phyloP scores from a whole-genome alignment of 169 alveolate species.

The Eimeria sp. region DNA sequence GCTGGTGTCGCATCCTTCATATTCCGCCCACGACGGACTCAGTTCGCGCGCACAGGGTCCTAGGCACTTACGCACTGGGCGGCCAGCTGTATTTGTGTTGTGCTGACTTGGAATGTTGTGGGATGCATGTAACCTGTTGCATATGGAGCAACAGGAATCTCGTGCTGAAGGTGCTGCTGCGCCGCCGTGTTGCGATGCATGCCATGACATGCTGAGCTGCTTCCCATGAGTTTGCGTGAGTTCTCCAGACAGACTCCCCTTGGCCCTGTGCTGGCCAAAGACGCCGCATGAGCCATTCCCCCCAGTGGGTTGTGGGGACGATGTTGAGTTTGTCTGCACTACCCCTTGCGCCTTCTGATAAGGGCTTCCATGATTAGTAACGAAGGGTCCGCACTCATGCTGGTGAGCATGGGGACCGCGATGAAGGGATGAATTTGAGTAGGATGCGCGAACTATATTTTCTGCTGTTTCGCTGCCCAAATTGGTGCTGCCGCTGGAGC shows the following conservation, averaged over 20 bases:
- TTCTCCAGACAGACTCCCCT: background rate
- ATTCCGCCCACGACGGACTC: background rate
- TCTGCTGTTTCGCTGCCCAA: background rate
- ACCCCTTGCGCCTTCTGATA: background rate
- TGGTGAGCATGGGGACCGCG: background rate
- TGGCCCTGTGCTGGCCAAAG: background rate
- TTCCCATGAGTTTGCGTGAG: no score
- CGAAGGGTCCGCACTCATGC: background rate
- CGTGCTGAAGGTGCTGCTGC: background rate
- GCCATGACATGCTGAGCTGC: background rate
- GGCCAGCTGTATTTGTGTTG: background rate
- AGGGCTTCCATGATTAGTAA: background rate
- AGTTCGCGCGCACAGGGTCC: background rate
- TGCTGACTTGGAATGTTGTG: background rate
- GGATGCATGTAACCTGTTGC: background rate
- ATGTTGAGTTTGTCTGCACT: background rate
- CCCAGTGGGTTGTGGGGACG: background rate
- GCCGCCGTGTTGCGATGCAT: background rate
- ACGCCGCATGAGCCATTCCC: background rate
- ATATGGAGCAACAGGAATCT: background rate
- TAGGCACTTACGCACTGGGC: background rate
- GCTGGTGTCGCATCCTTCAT: background rate
- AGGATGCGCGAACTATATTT: background rate
- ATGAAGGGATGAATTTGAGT: background rate
- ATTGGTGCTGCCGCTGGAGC: conserved; percentile 14